phyloP scores from a whole-genome alignment of 805 yeast species.

The Candida germanica region DNA sequence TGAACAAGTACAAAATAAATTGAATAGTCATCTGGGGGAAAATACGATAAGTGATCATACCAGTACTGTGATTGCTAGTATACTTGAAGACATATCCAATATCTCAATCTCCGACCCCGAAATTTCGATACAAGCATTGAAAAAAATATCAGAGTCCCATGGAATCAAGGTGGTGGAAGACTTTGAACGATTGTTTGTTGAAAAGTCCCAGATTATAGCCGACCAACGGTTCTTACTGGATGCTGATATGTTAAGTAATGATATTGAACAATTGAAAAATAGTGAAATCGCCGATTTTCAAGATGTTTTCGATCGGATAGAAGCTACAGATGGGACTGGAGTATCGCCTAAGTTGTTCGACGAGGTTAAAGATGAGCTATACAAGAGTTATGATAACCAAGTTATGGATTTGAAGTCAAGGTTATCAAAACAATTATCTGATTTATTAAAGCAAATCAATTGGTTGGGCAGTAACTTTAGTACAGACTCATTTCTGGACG shows the following conservation, averaged over 20 bases:
- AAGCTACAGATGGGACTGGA: constrained; percentile 4
- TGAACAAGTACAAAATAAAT: constrained; percentile 6
- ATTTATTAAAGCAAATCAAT: constrained; percentile 15
- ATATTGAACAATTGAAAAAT: neutral
- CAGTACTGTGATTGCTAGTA: constrained; percentile 9
- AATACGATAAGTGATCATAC: constrained; percentile 12
- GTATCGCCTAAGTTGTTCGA: neutral
- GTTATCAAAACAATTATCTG: constrained; percentile 13
- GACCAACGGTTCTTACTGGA: constrained; percentile 10
- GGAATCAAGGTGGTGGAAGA: constrained; percentile 16
- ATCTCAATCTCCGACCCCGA: neutral
- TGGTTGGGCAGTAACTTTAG: constrained; percentile 21
- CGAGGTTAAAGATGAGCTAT: constrained; percentile 1
- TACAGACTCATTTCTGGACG: constrained; percentile 2
- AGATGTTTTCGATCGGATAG: constrained; percentile 7
- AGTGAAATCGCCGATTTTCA: neutral
- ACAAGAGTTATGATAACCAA: constrained; percentile 8
- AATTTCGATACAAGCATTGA: constrained; percentile 4
- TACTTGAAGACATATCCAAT: constrained; percentile 3
- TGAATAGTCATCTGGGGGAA: neutral
- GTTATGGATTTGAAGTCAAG: constrained; percentile 5
- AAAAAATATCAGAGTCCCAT: constrained; percentile 15
- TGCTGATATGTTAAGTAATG: constrained; percentile 5
- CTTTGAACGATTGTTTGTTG: constrained; percentile 8
- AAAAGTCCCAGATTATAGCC: constrained; percentile 1